Percentiles rank a stretch among this genome's conserved stretches.
phyloP scores from a whole-genome alignment of 2,329 filamentous ascomycete genomes.

The Xylariaceae sp. region DNA sequence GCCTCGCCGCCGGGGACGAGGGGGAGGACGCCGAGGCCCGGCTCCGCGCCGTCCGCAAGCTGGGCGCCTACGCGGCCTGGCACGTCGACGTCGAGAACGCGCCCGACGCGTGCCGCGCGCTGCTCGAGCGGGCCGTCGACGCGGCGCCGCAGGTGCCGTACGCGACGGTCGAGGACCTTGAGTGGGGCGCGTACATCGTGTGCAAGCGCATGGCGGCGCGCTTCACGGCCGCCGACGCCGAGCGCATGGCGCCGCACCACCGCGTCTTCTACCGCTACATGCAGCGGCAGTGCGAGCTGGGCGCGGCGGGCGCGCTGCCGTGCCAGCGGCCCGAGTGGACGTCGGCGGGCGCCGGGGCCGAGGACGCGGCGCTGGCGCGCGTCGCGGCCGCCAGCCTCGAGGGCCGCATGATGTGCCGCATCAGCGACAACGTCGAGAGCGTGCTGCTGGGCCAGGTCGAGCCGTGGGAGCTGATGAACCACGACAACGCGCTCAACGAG shows the following conservation, averaged over 20 bases:
- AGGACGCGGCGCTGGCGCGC: conserved; percentile 17
- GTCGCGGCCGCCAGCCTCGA: conserved; percentile 18
- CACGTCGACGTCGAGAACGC: conserved; percentile 22
- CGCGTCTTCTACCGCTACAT: conserved; percentile 21
- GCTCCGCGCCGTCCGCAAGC: conserved; percentile 16
- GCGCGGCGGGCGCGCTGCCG: conserved; percentile 15
- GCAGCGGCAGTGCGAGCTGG: conserved; percentile 19
- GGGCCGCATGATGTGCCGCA: conserved; percentile 23
- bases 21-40: conserved; percentile 17
- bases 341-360: conserved; percentile 12
- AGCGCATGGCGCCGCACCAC: conserved; percentile 19
- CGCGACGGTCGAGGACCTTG: conserved; percentile 16
- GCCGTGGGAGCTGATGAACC: conserved; percentile 23
- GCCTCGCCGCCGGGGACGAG: conserved; percentile 11
- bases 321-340: conserved; percentile 20
- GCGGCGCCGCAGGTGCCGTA: conserved; percentile 17
- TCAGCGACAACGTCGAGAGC: conserved; percentile 20
- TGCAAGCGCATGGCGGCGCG: conserved; percentile 19
- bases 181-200: conserved; percentile 23
- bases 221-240: conserved; percentile 17
- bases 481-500: conserved; percentile 21
- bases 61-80: conserved; percentile 20
- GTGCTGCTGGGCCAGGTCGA: conserved; percentile 20
- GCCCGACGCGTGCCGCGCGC: conserved; percentile 10
- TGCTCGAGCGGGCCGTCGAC: conserved; percentile 13